Evolutionary conservation across 108 stramenopile species (phyloP).

Genomic region (Fragilariopsis cylindrus): DNA sequence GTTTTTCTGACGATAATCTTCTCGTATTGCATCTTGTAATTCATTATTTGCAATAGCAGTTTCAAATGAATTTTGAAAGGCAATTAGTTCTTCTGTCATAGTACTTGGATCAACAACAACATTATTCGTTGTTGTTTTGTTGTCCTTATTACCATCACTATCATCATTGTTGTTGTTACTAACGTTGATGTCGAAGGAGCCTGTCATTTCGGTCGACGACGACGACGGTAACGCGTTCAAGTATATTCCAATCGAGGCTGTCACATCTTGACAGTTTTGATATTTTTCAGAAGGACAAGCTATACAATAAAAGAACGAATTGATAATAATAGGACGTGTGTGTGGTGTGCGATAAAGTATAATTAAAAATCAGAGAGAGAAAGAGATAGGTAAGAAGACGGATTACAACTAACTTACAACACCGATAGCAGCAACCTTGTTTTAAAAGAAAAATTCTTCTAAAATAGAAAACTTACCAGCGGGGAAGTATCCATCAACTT

Average conservation of each 20-base stretch:
- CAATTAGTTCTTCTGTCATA: conserved; percentile 10
- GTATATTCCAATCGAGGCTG: conserved; percentile 16
- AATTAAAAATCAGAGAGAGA: not conserved
- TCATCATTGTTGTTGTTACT: not conserved
- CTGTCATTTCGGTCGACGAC: not conserved
- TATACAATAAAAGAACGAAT: not conserved
- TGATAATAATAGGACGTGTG: too few relatives aligned
- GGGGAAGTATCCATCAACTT: conserved; percentile 15
- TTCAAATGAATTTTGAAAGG: conserved; percentile 15
- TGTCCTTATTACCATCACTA: not conserved
- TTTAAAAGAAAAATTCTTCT: not conserved
- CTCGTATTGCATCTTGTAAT: conserved; percentile 12
- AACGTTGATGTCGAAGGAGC: too few relatives aligned
- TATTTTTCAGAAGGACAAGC: conserved; percentile 7
- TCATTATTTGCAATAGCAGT: conserved; percentile 15
- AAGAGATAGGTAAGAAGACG: not conserved
- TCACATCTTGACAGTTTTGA: conserved; percentile 17
- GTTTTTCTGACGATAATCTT: not conserved
- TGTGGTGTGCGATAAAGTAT: not conserved
- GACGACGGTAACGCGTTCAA: not conserved
- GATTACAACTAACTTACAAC: not conserved
- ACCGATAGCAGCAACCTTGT: not conserved
- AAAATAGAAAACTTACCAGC: conserved; percentile 12
- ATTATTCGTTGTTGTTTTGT: not conserved
- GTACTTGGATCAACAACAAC: conserved; percentile 4